Percentiles rank a stretch among this genome's conserved stretches.
Conservation (phyloP, 495 filamentous ascomycete genomes). For the Podospora anserina region DNA sequence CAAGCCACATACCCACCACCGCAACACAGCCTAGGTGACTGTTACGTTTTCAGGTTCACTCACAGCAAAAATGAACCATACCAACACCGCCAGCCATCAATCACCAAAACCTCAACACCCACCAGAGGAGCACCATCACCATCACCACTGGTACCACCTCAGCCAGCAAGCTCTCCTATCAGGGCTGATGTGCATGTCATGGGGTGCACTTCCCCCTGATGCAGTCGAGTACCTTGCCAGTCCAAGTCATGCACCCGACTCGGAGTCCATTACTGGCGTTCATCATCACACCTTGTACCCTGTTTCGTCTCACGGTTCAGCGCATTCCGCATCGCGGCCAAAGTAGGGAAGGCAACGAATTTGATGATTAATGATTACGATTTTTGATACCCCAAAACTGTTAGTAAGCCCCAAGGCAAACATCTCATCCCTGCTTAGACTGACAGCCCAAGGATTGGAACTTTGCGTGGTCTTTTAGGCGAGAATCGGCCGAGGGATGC, state of each 20-base stretch:
- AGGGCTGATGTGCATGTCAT: constrained; percentile 9
- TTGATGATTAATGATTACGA: neutral
- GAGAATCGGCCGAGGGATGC: no score
- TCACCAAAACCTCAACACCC: neutral
- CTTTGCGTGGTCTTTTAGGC: neutral
- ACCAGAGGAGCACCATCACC: constrained; percentile 2
- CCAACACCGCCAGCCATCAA: neutral
- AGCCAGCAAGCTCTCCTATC: constrained; percentile 8
- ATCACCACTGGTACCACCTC: constrained; percentile 3
- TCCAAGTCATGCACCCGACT: neutral
- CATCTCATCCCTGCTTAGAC: neutral
- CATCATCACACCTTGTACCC: neutral
- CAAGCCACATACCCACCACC: neutral
- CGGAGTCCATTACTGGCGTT: neutral
- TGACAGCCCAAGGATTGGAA: neutral
- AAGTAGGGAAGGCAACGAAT: neutral
- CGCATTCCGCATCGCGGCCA: neutral
- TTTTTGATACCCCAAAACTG: neutral
- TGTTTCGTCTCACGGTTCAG: neutral
- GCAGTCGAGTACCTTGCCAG: neutral
- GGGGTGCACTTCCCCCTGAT: constrained; percentile 4
- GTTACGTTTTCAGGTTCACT: neutral
- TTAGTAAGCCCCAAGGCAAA: neutral
- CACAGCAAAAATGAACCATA: neutral
- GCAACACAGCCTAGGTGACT: no score